Evolutionary conservation across 306 rosid genomes (phyloP).

Genomic region (Gynostemma pentaphyllum): DNA sequence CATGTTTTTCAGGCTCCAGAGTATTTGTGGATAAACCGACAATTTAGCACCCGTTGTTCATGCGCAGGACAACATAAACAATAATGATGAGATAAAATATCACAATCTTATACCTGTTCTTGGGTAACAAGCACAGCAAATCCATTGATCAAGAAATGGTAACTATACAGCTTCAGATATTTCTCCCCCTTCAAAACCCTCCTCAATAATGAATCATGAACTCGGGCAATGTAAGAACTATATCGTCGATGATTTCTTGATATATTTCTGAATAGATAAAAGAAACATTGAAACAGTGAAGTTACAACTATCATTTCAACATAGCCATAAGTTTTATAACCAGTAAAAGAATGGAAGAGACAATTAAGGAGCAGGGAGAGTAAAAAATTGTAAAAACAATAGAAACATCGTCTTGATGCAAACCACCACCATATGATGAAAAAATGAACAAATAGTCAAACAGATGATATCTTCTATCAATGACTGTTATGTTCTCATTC

Average conservation of each 20-base stretch:
- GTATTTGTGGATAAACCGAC: not conserved
- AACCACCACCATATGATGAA: not conserved
- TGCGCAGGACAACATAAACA: constrained; percentile 4
- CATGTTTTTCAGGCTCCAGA: not conserved
- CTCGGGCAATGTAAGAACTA: constrained; percentile 49
- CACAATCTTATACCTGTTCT: constrained; percentile 53
- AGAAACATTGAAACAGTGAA: constrained; percentile 13
- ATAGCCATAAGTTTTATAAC: not conserved
- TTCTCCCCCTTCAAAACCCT: constrained; percentile 73
- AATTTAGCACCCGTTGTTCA: not conserved
- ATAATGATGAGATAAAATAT: not conserved
- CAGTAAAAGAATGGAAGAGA: not conserved
- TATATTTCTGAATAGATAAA: constrained; percentile 27
- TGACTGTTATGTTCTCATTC: not conserved
- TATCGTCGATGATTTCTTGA: constrained; percentile 43
- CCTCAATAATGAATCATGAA: constrained; percentile 82
- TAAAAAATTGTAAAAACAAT: not conserved
- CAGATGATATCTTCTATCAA: not conserved
- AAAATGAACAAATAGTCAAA: not conserved
- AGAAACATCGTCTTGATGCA: not conserved
- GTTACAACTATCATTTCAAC: constrained; percentile 15
- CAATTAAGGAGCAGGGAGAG: not conserved
- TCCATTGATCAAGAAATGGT: constrained; percentile 89
- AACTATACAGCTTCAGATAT: constrained; percentile 91
- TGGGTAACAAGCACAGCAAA: constrained; percentile 76